A percentile compares a stretch with the other conserved stretches of the same genome.
Evolutionary conservation across 148 eudicot genomes (phyloP).

Genomic region (Vaccinium macrocarpon): DNA sequence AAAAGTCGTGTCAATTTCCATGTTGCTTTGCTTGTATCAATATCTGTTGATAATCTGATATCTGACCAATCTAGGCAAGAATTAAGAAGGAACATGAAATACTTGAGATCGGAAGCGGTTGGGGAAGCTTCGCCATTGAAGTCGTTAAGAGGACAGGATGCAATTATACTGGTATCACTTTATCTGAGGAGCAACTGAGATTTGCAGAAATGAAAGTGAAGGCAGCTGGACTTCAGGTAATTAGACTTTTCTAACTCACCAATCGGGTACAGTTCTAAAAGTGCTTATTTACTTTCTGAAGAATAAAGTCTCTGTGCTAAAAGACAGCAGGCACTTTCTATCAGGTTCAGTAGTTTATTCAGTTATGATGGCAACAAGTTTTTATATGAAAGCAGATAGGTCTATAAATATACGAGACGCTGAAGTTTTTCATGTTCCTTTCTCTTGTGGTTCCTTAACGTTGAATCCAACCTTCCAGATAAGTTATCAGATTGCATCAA

Average conservation of each 20-base stretch:
- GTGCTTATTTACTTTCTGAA: background rate
- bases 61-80: constrained; percentile 48
- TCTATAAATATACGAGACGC: too few relatives aligned
- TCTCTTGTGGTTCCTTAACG: too few relatives aligned
- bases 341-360: too few relatives aligned
- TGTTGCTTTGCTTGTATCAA: background rate
- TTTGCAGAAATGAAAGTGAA: constrained; percentile 75
- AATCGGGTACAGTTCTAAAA: background rate
- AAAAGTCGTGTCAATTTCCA: background rate
- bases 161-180: constrained; percentile 86
- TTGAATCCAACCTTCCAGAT: too few relatives aligned
- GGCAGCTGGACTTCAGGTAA: constrained; percentile 85
- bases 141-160: constrained; percentile 84
- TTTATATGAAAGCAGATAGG: too few relatives aligned
- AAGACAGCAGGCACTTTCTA: too few relatives aligned
- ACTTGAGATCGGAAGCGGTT: constrained; percentile 93
- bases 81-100: constrained; percentile 69
- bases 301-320: background rate
- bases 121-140: constrained; percentile 97
- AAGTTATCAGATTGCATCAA: too few relatives aligned
- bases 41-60: background rate
- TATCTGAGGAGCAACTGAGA: constrained; percentile 76
- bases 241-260: background rate
- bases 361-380: too few relatives aligned
- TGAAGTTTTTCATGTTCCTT: too few relatives aligned